Conservation (phyloP, 805 yeast genomes). For the Saccharomyces mikatae region DNA sequence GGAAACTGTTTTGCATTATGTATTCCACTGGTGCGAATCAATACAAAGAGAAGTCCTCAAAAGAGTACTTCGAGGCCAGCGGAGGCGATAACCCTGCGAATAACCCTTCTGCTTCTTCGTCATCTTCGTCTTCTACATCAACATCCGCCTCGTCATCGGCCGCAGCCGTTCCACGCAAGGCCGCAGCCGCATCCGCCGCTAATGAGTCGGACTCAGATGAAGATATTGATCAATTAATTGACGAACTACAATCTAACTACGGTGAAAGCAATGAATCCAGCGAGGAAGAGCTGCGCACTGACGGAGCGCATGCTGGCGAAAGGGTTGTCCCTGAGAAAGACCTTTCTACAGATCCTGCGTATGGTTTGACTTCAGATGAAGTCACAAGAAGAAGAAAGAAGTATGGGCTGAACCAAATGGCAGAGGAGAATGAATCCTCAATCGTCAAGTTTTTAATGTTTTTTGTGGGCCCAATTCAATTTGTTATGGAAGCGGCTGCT, state of each 20-base stretch:
- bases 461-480: conserved; percentile 92
- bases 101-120: background rate
- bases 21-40: background rate
- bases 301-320: conserved; percentile 47
- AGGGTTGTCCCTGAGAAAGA: conserved; percentile 81
- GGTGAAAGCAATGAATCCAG: conserved; percentile 43
- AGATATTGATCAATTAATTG: conserved; percentile 64
- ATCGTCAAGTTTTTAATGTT: conserved; percentile 73
- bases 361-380: conserved; percentile 73
- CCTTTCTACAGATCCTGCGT: conserved; percentile 69
- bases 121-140: background rate
- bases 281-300: conserved; percentile 39
- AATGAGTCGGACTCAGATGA: conserved; percentile 39
- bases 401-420: conserved; percentile 85
- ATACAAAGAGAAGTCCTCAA: background rate
- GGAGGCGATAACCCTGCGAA: background rate
- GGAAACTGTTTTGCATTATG: background rate
- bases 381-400: conserved; percentile 79
- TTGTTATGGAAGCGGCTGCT: conserved; percentile 97
- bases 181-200: background rate
- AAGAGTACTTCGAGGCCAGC: background rate
- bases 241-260: conserved; percentile 65
- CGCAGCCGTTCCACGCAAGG: background rate
- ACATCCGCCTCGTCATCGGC: background rate
- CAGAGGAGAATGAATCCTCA: conserved; percentile 78